Base-by-base conservation (phyloP, 2,329 filamentous ascomycete genomes). In the Dothideomycetes sp. region DNA sequence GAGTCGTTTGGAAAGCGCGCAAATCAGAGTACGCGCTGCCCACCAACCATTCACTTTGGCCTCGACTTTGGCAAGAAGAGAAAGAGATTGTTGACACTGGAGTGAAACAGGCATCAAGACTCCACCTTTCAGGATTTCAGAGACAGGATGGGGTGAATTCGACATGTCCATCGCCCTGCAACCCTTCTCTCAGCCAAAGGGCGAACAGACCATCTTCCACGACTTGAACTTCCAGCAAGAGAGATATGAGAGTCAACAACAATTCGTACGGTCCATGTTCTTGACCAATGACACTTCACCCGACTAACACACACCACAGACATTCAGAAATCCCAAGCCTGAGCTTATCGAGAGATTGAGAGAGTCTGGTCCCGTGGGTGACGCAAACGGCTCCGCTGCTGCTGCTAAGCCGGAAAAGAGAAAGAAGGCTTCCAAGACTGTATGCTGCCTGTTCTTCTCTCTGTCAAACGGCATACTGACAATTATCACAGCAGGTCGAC, bases 81-180 rank as follows among this genome's bases (percentile, higher is more conserved):
- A 43, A 19, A n/a, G 4, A n/a, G 15, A 7, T 16, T 20, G 16
- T 20, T 43, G 40, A 43, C 25, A 15, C 25, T n/a, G 3, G 3
- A n/a, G 11, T 32, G 7, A 12, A 11, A 38, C 51, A 91, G 84
- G 77, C 17, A 82, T 94, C 68, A 81, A 80, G 57, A 80, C 83
- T 49, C 77, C 87, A 0, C 91, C 91, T 0, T 98, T 96, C 68
- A 74, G 74, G 50, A 94, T 94, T 63, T 71, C 78, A 49, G 94
- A 98, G 64, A 84, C 95, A 65, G 91, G 91, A 52, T 98, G 91
- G 91, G 91, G 91, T 56, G 91, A 96, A 67, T 98, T 98, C 61
- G 91, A 96, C 60, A 89, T 98, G 79, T 73, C 71, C 33, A 91
- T 96, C 55, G 78, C 84, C 47, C 74, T 93, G 52, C 82, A 80